Base-by-base conservation (phyloP, 257 asterid species). In the Primulina huaijiensis region DNA sequence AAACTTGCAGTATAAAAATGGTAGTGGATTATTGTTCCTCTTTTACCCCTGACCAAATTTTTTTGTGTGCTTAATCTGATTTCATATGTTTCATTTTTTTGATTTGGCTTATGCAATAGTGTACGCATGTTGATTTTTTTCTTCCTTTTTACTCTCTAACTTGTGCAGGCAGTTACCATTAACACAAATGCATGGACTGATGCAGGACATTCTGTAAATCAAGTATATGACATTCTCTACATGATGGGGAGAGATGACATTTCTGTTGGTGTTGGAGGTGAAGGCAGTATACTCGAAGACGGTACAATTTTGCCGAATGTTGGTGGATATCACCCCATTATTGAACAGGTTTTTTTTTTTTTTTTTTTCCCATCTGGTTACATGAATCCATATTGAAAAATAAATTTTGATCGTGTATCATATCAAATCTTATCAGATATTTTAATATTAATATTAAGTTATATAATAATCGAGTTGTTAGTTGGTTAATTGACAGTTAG, bases 161-260 rank as follows among this genome's bases (percentile, higher is more conserved):
- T 52, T 25, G 23, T 71, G 75, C 89, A 92, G 98, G 98, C 89
- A 30, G 80, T 92, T 61, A 92, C 96, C 8, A 77, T 90, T 21
- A 86, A 73, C 78, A 17, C 96, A 19, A 90, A 92, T 68, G 84
- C 87, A 72, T 92, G 96, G 96, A 84, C 82, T 7, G 68, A 81
- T 74, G 85, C 93, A 1, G 98, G 97, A 21, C 98, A 92, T 64
- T 83, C 92, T 37, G 87, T 87, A 16, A 90, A 90, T 81, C 97
- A 90, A 29, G 30, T 92, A 9, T 92, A 92, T 66, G 97, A 92
- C 73, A 50, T 88, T 59, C 98, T 92, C 69, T 84, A 82, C 83
- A 92, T 92, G 98, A 90, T 92, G 98, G 96, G 89, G 14, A 72
- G 98, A 8, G 97, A 92, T 10, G 97, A 92, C 60, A 73, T 90